Evolutionary conservation across 2,329 filamentous ascomycete species (phyloP), one percentile per base, ranked within the genome.

Genomic region (Aureobasidium sp.): DNA sequence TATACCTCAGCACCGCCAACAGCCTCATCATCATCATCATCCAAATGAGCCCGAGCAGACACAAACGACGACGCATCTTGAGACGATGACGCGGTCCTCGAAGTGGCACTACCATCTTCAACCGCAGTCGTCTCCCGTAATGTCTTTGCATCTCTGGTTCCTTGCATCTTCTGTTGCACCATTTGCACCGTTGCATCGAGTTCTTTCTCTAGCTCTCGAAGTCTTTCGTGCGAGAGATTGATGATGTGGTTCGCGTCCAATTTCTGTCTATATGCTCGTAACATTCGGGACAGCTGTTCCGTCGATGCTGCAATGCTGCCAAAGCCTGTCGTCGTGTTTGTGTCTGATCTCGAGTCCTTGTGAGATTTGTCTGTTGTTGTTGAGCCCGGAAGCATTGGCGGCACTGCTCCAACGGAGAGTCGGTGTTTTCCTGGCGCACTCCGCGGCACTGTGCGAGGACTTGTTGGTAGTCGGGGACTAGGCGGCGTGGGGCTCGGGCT

Each of bases 221-320:
- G 70, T 1, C 72, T 66, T 35, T 79, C 73, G 0, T 65, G 57
- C 24, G 65, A 64, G 22, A 80, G 64, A 10, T 65, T 66, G 19
- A 79, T 66, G 19, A 79, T 76, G 1, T 64, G 70, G 24, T 71
- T 73, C 5, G 45, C 59, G 14, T 57, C 50, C 2, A 83, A 70
- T 55, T 79, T 79, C 63, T 80, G 82, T 16, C 80, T 72, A 60
- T 82, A 84, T 0, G 76, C 73, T 40, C 76, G 74, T 3, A 84
- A 67, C 6, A 76, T 78, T 32, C 78, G 74, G 61, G 76, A 79
- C 1, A 83, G 68, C 53, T 79, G 76, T 55, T 83, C 80, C 0
- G 79, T 83, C 2, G 76, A 75, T 57, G 70, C 69, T 8, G 73
- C 71, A 10, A 80, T 58, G 30, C 71, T 74, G 22, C 74, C 73